Evolutionary conservation across 176 grass and related monocot species (phyloP), one percentile per base, ranked within the genome.

Genomic region (Oryza longistaminata): DNA sequence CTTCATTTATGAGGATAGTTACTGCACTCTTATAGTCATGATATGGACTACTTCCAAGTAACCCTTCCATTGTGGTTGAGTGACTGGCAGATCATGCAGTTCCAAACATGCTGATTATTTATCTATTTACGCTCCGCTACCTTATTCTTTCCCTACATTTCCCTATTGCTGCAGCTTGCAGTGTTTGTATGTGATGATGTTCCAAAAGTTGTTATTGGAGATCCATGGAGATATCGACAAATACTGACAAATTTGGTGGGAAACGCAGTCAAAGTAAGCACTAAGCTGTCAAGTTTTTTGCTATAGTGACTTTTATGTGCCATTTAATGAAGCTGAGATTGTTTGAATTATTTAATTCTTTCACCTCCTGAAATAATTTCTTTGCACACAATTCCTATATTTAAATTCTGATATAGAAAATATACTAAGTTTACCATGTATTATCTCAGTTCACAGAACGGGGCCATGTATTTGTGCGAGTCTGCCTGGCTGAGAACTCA

Each of bases 231-330:
- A 71, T 98, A 93, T 88, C 86, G 91, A 35, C 93, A 98, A 79
- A 93, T 98, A 90, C 79, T 98, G 65, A 98, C 95, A 85, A 97
- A 97, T 91, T 88, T 98, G 44, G 95, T 98, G 21, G 91, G 93
- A 48, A 98, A 98, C 60, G 94, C 95, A 58, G 91, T 98, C 25
- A 98, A 98, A 86, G 95, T 98, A 98, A 91, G 86, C 29, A 85
- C 14, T 64, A 26, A 50, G n/a, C 64, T 24, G 13, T 62, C 21
- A 62, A 62, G n/a, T 62, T 90, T 90, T 90, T 90, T 68, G 24
- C 29, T 67, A 64, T 80, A 27, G 72, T 64, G 24, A 31, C 67
- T 62, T 79, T 66, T 53, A 70, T 88, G 33, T 79, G 15, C 45
- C 66, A 26, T 10, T 75, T 74, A 14, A 62, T 17, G 49, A 29